Evolutionary conservation across 305 asterid species (phyloP).

Genomic region (Euphrasia arctica): DNA sequence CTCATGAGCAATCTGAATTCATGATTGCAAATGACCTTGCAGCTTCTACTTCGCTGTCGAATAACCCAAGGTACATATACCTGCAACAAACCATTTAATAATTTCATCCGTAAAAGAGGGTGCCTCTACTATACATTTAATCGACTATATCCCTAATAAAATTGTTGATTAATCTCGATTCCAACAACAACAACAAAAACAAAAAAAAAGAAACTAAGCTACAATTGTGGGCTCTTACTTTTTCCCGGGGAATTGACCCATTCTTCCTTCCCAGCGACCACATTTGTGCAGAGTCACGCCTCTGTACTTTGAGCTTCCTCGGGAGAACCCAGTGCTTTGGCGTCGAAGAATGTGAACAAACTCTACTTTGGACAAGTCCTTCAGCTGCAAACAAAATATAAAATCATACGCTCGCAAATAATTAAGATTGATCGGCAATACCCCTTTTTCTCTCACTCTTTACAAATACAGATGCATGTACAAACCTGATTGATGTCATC

Average conservation of each 20-base stretch:
- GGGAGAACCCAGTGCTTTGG: conserved; percentile 54
- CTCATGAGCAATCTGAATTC: conserved; percentile 36
- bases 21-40: conserved; percentile 63
- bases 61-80: conserved; percentile 69
- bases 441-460: background rate
- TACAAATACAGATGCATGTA: background rate
- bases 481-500: conserved; percentile 68
- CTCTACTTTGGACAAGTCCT: conserved; percentile 61
- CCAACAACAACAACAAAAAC: background rate
- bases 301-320: conserved; percentile 65
- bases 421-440: background rate
- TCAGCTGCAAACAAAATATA: conserved; percentile 49
- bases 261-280: conserved; percentile 84
- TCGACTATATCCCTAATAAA: conserved; percentile 24
- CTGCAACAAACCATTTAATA: conserved; percentile 49
- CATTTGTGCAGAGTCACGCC: conserved; percentile 75
- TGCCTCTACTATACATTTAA: conserved; percentile 29
- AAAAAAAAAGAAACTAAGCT: background rate
- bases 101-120: conserved; percentile 42
- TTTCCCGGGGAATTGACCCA: conserved; percentile 86
- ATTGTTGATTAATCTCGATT: conserved; percentile 17
- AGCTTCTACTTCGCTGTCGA: conserved; percentile 70
- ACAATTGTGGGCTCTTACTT: conserved; percentile 43
- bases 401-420: conserved; percentile 21
- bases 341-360: conserved; percentile 71